Base-by-base conservation (phyloP, 179 eudicot species). In the Nepenthes alata region DNA sequence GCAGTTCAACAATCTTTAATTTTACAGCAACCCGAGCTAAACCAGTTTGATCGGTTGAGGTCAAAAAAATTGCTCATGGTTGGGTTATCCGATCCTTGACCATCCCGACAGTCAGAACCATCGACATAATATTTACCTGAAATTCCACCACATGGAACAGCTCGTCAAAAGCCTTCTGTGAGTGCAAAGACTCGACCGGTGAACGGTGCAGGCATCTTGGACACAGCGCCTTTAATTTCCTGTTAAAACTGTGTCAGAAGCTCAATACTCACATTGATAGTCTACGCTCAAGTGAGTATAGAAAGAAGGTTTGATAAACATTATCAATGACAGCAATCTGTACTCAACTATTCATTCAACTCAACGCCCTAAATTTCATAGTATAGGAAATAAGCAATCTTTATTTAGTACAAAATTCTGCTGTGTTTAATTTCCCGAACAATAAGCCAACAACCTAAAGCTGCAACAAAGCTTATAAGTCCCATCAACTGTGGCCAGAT, bases 141-240 rank as follows among this genome's bases (percentile, higher is more conserved):
- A 47, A 47, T 47, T 47, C 57, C 14, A 25, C 9, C 57, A 54
- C 2, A 2, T 54, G 15, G 16, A 55, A 12, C 58, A 87, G 11
- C 51, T 51, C 16, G 38, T 73, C 73, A 77, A 53, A 83, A 63
- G 55, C 88, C 91, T 64, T 85, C 78, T 12, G 88, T 85, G 11
- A 89, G 81, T 15, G 89, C 81, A 70, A 74, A 86, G 38, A 86
- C 86, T 65, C 98, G 79, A 38, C 80, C 86, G 9, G 80, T 72
- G 59, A 91, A 80, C 38, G 78, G 39, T 37, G 70, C 68, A 1
- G 82, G 81, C 65, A 80, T 63, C 70, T 76, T 72, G 59, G 85
- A 73, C 59, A 89, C 56, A 51, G 95, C 98, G 52, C 72, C 80
- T 63, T 75, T 62, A 63, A 91, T 91, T 68, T 84, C 96, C 97